phyloP scores from a whole-genome alignment of 306 rosid species.

The Sicyos edulis region DNA sequence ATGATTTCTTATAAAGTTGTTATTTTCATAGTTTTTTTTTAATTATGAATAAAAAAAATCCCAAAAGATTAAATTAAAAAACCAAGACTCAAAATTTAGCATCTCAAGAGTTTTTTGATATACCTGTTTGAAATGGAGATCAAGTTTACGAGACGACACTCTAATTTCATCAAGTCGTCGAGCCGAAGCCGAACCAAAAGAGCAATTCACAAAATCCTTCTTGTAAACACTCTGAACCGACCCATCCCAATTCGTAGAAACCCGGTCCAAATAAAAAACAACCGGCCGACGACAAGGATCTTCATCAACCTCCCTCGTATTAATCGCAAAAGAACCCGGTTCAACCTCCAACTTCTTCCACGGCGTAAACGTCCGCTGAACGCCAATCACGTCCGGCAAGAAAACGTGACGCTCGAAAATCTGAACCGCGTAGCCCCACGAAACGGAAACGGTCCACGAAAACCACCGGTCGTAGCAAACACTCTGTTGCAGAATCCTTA shows the following conservation, averaged over 20 bases:
- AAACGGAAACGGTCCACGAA: slow-evolving; percentile 72
- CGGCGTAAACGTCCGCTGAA: slow-evolving; percentile 57
- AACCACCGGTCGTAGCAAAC: slow-evolving; percentile 75
- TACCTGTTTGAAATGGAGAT: slow-evolving; percentile 58
- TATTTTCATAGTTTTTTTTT: too few relatives aligned
- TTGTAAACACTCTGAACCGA: slow-evolving; percentile 41
- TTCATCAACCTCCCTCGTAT: slow-evolving; percentile 35
- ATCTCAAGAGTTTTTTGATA: too few relatives aligned
- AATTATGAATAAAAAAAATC: too few relatives aligned
- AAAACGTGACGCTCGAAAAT: slow-evolving; percentile 37
- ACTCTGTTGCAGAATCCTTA: slow-evolving; percentile 67
- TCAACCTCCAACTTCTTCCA: slow-evolving; percentile 44
- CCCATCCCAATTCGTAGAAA: slow-evolving; percentile 29
- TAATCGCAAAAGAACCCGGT: slow-evolving; percentile 45
- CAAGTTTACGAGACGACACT: slow-evolving; percentile 54
- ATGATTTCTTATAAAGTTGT: too few relatives aligned
- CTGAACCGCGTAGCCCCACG: slow-evolving; percentile 95
- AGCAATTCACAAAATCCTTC: slow-evolving; percentile 48
- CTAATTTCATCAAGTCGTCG: slow-evolving; percentile 50
- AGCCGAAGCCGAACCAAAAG: slow-evolving; percentile 38
- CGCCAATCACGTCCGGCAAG: slow-evolving; percentile 48
- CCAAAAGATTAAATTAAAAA: too few relatives aligned
- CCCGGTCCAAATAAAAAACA: slow-evolving; percentile 49
- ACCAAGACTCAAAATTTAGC: not conserved
- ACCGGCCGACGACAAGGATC: slow-evolving; percentile 65